phyloP scores from a whole-genome alignment of 495 filamentous ascomycete genomes.

The Penicillium coprophilum region DNA sequence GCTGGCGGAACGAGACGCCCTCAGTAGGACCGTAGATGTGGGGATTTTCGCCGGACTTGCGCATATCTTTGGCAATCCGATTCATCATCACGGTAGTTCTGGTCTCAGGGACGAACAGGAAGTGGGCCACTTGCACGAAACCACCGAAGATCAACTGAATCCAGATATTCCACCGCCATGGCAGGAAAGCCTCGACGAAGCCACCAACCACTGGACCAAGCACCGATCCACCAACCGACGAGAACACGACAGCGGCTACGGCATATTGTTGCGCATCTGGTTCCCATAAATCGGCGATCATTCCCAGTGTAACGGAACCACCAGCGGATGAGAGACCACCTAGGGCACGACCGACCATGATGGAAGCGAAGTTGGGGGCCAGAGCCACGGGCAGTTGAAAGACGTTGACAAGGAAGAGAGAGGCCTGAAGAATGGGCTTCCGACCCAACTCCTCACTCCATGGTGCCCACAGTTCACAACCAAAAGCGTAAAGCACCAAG shows the following conservation, averaged over 20 bases:
- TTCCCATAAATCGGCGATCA: slow-evolving; percentile 63
- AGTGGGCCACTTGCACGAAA: slow-evolving; percentile 53
- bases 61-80: slow-evolving; percentile 54
- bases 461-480: slow-evolving; percentile 66
- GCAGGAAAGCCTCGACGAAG: slow-evolving; percentile 52
- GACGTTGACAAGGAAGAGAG: slow-evolving; percentile 58
- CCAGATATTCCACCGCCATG: slow-evolving; percentile 59
- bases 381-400: slow-evolving; percentile 57
- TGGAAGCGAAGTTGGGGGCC: slow-evolving; percentile 52
- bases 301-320: slow-evolving; percentile 62
- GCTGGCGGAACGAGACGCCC: slow-evolving; percentile 55
- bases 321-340: slow-evolving; percentile 62
- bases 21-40: slow-evolving; percentile 67
- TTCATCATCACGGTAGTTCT: slow-evolving; percentile 61
- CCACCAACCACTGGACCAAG: slow-evolving; percentile 62
- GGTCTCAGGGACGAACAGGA: slow-evolving; percentile 58
- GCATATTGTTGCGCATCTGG: slow-evolving; percentile 60
- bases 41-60: slow-evolving; percentile 49
- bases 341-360: slow-evolving; percentile 56
- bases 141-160: slow-evolving; percentile 60
- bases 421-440: slow-evolving; percentile 54
- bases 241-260: slow-evolving; percentile 62
- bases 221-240: slow-evolving; percentile 61
- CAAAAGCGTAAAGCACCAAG: slow-evolving; percentile 61
- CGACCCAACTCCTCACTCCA: slow-evolving; percentile 65